A percentile compares a stretch with the other conserved stretches of the same genome.
phyloP scores from a whole-genome alignment of 2,329 filamentous ascomycete genomes.

The Thelonectria blattea region DNA sequence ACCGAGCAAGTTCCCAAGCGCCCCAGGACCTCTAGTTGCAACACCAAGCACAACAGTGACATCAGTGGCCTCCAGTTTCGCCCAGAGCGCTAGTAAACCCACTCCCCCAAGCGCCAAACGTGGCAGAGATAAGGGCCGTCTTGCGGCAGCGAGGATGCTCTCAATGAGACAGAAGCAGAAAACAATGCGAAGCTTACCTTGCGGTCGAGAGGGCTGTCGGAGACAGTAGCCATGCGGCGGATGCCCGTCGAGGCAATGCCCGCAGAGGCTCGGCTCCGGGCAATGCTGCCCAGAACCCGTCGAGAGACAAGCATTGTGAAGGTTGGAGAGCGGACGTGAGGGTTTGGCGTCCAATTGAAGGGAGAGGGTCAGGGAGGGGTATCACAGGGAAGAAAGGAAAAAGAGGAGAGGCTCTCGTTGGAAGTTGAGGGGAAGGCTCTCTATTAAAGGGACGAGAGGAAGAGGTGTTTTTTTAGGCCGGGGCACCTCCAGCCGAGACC shows the following conservation, averaged over 20 bases:
- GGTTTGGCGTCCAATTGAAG: slow-evolving; percentile 31
- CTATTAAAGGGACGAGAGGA: slow-evolving; percentile 39
- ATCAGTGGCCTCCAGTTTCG: neutral
- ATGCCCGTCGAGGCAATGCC: slow-evolving; percentile 63
- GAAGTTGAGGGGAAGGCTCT: slow-evolving; percentile 28
- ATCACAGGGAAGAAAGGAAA: slow-evolving; percentile 32
- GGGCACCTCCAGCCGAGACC: slow-evolving; percentile 32
- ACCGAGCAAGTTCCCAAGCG: neutral
- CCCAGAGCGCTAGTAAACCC: neutral
- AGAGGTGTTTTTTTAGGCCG: slow-evolving; percentile 32
- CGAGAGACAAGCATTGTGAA: slow-evolving; percentile 72
- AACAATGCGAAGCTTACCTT: slow-evolving; percentile 64
- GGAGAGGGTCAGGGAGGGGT: slow-evolving; percentile 37
- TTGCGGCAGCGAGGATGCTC: neutral
- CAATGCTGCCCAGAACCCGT: slow-evolving; percentile 70
- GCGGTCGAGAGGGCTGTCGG: slow-evolving; percentile 84
- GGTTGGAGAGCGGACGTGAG: slow-evolving; percentile 22
- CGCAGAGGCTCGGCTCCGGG: slow-evolving; percentile 64
- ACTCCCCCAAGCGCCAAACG: neutral
- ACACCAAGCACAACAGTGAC: slow-evolving; percentile 2
- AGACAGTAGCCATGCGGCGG: slow-evolving; percentile 82
- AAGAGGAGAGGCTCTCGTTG: slow-evolving; percentile 32
- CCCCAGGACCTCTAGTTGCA: neutral
- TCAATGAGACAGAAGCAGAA: neutral
- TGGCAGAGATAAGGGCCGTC: neutral